A percentile compares a stretch with the other conserved stretches of the same genome.
phyloP scores from a whole-genome alignment of 192 early-diverging fungal species.

The Coemansia sp. region DNA sequence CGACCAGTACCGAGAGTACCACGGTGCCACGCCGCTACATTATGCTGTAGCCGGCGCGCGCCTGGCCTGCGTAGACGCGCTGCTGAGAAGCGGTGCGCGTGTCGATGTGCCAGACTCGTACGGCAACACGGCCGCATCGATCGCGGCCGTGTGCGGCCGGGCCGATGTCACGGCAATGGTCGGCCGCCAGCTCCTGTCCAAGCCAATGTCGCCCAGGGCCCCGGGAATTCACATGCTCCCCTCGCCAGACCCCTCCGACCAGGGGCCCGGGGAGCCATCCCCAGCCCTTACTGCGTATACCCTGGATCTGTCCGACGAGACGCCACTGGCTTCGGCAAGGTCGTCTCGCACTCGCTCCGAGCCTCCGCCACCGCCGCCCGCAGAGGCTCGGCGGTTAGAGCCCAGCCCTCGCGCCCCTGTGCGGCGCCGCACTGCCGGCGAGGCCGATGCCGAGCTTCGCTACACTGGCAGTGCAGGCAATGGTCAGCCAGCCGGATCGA shows the following conservation, averaged over 20 bases:
- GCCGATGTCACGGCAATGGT: constrained; percentile 1
- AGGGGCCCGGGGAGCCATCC: constrained; percentile 3
- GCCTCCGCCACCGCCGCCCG: background rate
- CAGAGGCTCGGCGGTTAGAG: background rate
- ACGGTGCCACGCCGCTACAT: constrained; percentile 73
- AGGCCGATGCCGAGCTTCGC: constrained; percentile 8
- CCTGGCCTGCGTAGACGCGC: constrained; percentile 51
- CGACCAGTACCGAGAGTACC: constrained; percentile 17
- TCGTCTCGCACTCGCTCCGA: background rate
- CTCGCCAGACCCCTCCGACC: constrained; percentile 28
- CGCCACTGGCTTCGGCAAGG: background rate
- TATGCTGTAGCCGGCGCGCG: constrained; percentile 76
- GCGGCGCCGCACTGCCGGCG: constrained; percentile 39
- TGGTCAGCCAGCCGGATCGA: no score
- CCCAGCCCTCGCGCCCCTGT: background rate
- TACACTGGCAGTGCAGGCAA: no score
- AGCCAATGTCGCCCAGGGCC: background rate
- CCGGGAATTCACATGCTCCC: constrained; percentile 7
- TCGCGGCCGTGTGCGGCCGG: constrained; percentile 30
- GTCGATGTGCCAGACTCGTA: constrained; percentile 54
- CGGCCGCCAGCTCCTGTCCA: background rate
- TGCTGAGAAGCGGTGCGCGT: constrained; percentile 58
- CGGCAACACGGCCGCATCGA: constrained; percentile 36
- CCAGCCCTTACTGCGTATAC: background rate
- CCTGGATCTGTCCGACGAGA: background rate